Percentiles rank a stretch among this genome's conserved stretches.
These are phyloP conservation scores for Aurantiochytrium sp. DNA, from an alignment of 108 stramenopile species.

Conservation along the genomic window DNA sequence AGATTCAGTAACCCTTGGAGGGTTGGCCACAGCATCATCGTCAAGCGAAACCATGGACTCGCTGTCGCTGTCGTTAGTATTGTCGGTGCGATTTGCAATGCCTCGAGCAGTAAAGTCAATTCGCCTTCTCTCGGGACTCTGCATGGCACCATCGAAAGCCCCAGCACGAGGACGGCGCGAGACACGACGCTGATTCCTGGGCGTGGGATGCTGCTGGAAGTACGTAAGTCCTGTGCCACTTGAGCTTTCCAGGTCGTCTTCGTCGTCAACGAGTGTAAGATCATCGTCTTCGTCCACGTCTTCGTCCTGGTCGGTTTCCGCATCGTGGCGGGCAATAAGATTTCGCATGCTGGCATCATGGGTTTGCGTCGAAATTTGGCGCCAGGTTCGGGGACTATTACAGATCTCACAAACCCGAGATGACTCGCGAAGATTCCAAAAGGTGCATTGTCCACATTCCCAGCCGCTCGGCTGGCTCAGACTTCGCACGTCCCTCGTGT, in stretches of 20 bases:
- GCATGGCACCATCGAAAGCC: background rate
- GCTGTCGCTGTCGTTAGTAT: background rate
- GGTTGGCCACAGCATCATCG: no score
- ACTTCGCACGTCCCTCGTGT: no score
- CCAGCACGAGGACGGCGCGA: background rate
- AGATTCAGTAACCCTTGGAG: no score
- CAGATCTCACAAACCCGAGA: background rate
- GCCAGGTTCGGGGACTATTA: background rate
- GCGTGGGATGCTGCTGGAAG: background rate
- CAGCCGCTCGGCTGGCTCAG: background rate
- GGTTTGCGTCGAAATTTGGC: no score
- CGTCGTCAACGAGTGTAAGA: no score
- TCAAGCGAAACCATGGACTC: background rate
- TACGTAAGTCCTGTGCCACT: background rate
- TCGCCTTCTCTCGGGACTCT: no score
- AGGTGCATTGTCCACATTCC: background rate
- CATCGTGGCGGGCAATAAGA: no score
- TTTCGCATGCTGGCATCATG: no score
- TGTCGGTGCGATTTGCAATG: background rate
- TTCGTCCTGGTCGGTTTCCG: no score
- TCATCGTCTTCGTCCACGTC: no score
- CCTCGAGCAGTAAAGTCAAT: no score
- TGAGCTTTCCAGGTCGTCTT: no score
- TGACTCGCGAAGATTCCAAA: background rate
- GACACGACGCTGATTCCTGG: background rate